These are phyloP conservation scores for Amaranthus hypochondriacus DNA, from an alignment of 148 eudicot species.

Conservation along the genomic window DNA sequence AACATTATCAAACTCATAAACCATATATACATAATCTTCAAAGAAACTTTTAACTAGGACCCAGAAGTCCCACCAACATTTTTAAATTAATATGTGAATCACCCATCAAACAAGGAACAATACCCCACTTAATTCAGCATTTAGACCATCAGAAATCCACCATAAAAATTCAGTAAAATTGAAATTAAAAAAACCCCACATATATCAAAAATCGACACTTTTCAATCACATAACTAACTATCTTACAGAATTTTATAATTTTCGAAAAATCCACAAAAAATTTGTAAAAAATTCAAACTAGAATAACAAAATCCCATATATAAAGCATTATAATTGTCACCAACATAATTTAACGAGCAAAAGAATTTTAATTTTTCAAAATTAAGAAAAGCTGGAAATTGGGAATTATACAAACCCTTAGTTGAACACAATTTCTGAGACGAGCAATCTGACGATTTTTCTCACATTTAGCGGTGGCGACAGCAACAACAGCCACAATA, in stretches of 20 bases:
- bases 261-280: too few relatives aligned
- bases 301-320: too few relatives aligned
- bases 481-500: conserved; percentile 64
- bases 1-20: neutral
- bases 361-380: too few relatives aligned
- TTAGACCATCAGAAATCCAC: too few relatives aligned
- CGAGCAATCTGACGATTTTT: conserved; percentile 50
- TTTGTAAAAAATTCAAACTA: too few relatives aligned
- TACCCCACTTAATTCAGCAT: too few relatives aligned
- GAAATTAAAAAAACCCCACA: neutral
- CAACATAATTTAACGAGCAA: too few relatives aligned
- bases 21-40: neutral
- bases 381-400: too few relatives aligned
- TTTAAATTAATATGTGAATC: neutral
- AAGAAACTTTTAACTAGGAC: too few relatives aligned
- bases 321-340: too few relatives aligned
- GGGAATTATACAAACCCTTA: conserved; percentile 55
- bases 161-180: neutral
- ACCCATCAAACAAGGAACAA: too few relatives aligned
- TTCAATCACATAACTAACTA: neutral
- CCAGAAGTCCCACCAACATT: conserved; percentile 10
- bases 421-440: conserved; percentile 53
- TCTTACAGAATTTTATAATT: neutral
- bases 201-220: neutral
- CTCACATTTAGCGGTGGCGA: conserved; percentile 46